phyloP scores from a whole-genome alignment of 345 rosid species.

The Cardiospermum halicacabum region DNA sequence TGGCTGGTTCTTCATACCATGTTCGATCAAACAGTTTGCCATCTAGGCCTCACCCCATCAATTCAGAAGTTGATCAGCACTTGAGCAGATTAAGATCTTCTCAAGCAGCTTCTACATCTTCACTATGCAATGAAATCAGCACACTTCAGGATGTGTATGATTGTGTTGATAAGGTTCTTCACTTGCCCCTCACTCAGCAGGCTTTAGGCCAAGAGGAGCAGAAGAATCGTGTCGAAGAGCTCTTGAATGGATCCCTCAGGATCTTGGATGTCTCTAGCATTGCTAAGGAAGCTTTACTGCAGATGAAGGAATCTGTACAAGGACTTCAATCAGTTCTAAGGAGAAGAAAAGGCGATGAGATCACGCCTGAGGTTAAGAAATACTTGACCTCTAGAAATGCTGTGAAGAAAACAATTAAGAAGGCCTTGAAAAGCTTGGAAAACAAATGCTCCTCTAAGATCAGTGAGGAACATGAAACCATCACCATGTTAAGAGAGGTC shows the following conservation, averaged over 20 bases:
- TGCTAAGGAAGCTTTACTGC: constrained; percentile 28
- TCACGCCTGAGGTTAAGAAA: constrained; percentile 23
- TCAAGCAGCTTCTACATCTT: constrained; percentile 3
- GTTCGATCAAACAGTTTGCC: constrained; percentile 8
- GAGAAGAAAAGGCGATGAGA: constrained; percentile 22
- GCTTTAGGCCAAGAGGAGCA: not conserved
- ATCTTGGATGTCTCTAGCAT: constrained; percentile 25
- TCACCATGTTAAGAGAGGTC: constrained; percentile 25
- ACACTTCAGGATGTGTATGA: constrained; percentile 32
- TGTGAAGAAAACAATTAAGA: constrained; percentile 35
- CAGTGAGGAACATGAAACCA: constrained; percentile 8
- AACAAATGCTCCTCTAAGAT: constrained; percentile 12
- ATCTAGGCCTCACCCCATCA: constrained; percentile 20
- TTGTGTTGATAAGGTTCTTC: constrained; percentile 15
- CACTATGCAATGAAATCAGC: constrained; percentile 15
- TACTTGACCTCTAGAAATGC: constrained; percentile 38
- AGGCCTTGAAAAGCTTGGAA: constrained; percentile 25
- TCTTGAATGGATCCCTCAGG: constrained; percentile 18
- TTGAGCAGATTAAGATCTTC: constrained; percentile 25
- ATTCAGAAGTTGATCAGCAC: constrained; percentile 32
- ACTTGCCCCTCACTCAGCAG: not conserved
- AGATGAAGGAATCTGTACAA: constrained; percentile 21
- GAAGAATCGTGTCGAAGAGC: constrained; percentile 1
- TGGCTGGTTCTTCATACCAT: constrained; percentile 25
- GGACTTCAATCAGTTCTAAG: constrained; percentile 29